A percentile compares a stretch with the other conserved stretches of the same genome.
These are phyloP conservation scores for Candida mattraensis DNA, from an alignment of 805 yeast species.

Conservation along the genomic window DNA sequence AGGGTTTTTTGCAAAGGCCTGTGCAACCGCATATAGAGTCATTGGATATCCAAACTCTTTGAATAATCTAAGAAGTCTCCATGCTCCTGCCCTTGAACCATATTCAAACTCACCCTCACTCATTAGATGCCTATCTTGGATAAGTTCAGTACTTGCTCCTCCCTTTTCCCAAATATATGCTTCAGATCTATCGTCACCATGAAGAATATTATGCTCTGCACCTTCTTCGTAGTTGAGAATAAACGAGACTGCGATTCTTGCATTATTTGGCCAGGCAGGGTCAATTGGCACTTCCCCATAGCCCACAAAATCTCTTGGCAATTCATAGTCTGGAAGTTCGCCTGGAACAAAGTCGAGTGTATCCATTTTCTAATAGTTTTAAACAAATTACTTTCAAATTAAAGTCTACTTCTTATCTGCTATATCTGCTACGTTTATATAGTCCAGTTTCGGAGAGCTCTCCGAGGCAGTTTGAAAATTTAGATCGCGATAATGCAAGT, in stretches of 20 bases:
- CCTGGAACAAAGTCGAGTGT: constrained; percentile 14
- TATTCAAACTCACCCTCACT: constrained; percentile 19
- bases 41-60: constrained; percentile 33
- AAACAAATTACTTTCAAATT: no score
- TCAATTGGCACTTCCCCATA: constrained; percentile 29
- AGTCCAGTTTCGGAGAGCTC: no score
- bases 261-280: constrained; percentile 27
- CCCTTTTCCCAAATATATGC: constrained; percentile 20
- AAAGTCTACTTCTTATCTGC: no score
- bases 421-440: no score
- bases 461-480: no score
- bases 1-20: constrained; percentile 36
- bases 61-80: constrained; percentile 33
- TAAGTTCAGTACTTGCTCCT: constrained; percentile 14
- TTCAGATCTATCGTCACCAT: constrained; percentile 20
- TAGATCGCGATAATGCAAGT: no score
- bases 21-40: constrained; percentile 40
- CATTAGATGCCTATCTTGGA: constrained; percentile 17
- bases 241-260: constrained; percentile 27
- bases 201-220: constrained; percentile 20
- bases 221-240: constrained; percentile 33
- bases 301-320: constrained; percentile 19
- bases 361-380: constrained; percentile 16
- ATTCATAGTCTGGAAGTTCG: constrained; percentile 13
- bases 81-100: constrained; percentile 20